These are phyloP conservation scores for Zhuliangozyma parablackwelliae DNA, from an alignment of 1,139 yeast species.

Conservation along the genomic window DNA sequence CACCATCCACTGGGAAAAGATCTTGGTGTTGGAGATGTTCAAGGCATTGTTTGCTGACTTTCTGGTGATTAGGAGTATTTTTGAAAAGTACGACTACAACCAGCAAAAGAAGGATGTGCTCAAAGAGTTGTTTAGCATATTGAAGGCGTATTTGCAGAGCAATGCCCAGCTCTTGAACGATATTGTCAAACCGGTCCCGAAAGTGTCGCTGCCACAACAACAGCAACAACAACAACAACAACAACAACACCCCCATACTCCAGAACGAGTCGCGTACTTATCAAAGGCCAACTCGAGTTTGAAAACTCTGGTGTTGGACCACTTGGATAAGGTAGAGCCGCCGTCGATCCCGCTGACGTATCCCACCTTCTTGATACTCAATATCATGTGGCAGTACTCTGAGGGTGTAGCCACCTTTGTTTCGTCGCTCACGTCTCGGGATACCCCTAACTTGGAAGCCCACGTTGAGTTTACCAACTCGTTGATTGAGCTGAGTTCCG, in stretches of 20 bases:
- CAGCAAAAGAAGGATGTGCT: conserved; percentile 56
- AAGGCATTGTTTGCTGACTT: conserved; percentile 57
- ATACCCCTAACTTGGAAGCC: conserved; percentile 23
- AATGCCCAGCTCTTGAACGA: conserved; percentile 34
- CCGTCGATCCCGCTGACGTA: conserved; percentile 59
- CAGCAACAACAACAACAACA: not conserved
- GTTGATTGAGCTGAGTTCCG: conserved; percentile 42
- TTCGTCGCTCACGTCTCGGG: conserved; percentile 29
- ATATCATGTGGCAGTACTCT: conserved; percentile 50
- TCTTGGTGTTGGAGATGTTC: conserved; percentile 69
- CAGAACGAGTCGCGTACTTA: conserved; percentile 13
- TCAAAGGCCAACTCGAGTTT: conserved; percentile 28
- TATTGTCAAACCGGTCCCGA: conserved; percentile 21
- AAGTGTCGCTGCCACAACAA: not conserved
- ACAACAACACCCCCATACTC: not conserved
- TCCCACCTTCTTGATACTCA: conserved; percentile 53
- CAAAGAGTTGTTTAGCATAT: conserved; percentile 51
- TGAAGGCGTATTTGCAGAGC: conserved; percentile 25
- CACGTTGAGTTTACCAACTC: conserved; percentile 37
- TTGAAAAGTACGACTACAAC: conserved; percentile 59
- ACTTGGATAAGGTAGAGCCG: conserved; percentile 73
- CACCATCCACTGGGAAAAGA: conserved; percentile 60
- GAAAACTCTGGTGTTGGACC: conserved; percentile 61
- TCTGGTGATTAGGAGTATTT: conserved; percentile 47
- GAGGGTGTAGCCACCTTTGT: conserved; percentile 68